Conservation (phyloP, 148 eudicot species). For the Tetragonia tetragonoides region DNA sequence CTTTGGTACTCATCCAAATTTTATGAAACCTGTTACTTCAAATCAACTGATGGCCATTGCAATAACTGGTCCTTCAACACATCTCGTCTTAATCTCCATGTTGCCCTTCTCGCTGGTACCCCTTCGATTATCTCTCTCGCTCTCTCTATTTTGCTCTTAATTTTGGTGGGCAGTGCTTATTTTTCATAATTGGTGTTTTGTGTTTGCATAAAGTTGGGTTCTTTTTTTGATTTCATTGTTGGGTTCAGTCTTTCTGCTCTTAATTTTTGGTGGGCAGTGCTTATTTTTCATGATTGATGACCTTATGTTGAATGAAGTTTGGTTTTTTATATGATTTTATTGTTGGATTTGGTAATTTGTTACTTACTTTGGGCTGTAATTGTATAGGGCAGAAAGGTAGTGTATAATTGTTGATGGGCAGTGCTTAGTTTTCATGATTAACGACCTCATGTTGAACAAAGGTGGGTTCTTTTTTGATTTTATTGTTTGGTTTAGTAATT, state of each 20-base stretch:
- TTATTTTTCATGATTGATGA: neutral
- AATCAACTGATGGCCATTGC: constrained; percentile 88
- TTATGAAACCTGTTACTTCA: constrained; percentile 73
- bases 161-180: neutral
- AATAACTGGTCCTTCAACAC: constrained; percentile 88
- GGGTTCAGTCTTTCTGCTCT: no score
- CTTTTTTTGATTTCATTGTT: neutral
- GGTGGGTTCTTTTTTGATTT: no score
- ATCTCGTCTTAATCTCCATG: constrained; percentile 86
- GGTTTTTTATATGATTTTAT: neutral
- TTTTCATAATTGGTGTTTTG: neutral
- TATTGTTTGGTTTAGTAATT: neutral
- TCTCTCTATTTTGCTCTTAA: neutral
- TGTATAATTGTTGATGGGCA: constrained; percentile 66
- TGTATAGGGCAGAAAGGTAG: constrained; percentile 86
- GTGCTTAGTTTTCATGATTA: neutral
- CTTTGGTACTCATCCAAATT: constrained; percentile 68
- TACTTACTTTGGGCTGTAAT: constrained; percentile 11
- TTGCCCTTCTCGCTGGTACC: constrained; percentile 76
- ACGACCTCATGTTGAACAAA: no score
- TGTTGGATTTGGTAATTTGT: neutral
- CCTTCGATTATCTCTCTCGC: neutral
- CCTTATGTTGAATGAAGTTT: neutral
- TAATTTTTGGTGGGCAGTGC: constrained; percentile 9
- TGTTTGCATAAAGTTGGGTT: neutral